A percentile compares a stretch with the other conserved stretches of the same genome.
phyloP scores from a whole-genome alignment of 164 flowering plant genomes.

The Nelumbo lutea region DNA sequence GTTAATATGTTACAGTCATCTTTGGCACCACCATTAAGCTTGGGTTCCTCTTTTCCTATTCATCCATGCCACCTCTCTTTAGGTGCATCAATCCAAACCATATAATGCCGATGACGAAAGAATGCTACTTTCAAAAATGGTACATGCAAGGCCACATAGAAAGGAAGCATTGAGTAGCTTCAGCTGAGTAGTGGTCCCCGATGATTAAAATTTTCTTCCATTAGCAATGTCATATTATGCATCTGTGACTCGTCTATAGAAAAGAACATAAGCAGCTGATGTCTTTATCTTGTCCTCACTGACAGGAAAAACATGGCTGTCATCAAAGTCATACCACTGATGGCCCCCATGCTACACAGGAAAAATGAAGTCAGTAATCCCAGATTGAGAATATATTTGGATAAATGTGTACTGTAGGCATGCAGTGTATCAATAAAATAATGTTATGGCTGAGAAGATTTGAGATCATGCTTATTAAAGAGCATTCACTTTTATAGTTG shows the following conservation, averaged over 20 bases:
- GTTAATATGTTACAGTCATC: constrained; percentile 27
- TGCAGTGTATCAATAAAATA: too few species aligned
- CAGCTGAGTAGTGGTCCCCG: constrained; percentile 9
- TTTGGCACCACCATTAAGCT: constrained; percentile 10
- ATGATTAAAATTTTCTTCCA: constrained; percentile 3
- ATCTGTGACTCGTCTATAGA: constrained; percentile 70
- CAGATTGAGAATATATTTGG: background rate
- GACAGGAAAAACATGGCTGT: constrained; percentile 65
- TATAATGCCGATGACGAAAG: constrained; percentile 15
- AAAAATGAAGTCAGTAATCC: background rate
- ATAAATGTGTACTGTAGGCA: too few species aligned
- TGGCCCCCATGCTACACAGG: constrained; percentile 65
- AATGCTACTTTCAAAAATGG: constrained; percentile 17
- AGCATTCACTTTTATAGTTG: too few species aligned
- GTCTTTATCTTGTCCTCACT: constrained; percentile 66
- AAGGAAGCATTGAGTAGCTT: constrained; percentile 9
- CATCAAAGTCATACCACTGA: constrained; percentile 86
- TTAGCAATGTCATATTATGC: constrained; percentile 11
- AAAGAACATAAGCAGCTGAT: constrained; percentile 93
- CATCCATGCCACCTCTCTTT: background rate
- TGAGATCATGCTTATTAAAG: too few species aligned
- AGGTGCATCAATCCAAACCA: constrained; percentile 1
- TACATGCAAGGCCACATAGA: constrained; percentile 13
- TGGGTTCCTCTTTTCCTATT: background rate
- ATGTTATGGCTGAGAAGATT: too few species aligned